Evolutionary conservation across 2,329 filamentous ascomycete species (phyloP), one percentile per base, ranked within the genome.

Genomic region (Laburnicola sp.): DNA sequence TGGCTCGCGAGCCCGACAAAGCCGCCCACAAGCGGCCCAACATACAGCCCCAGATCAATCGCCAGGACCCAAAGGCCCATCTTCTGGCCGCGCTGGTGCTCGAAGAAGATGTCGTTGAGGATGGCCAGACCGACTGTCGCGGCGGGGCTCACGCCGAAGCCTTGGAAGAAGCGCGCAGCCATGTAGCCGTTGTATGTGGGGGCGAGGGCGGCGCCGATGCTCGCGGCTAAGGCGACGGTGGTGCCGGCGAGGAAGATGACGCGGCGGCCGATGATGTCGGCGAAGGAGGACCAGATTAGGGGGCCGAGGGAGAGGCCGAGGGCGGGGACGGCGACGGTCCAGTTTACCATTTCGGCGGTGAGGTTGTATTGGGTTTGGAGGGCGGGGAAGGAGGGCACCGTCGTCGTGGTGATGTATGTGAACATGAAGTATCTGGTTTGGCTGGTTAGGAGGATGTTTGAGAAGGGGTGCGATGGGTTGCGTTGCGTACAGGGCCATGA

Each of bases 391-490:
- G 43, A 45, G 22, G 43, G 43, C 3, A 45, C 34, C 11, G 43
- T 45, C 25, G 43, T 45, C 25, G 43, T 45, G 34, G 43, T 45
- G n/a, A 45, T 38, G 25, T 45, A 45, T 6, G 43, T 45, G 34
- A 45, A 45, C 43, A 45, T 45, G 43, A 45, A 45, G 34, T 45
- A 45, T 7, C 43, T 45, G 6, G 6, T n/a, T n/a, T n/a, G n/a
- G n/a, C n/a, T n/a, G n/a, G n/a, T n/a, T n/a, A n/a, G n/a, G n/a
- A n/a, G n/a, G n/a, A n/a, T n/a, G n/a, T n/a, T n/a, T n/a, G n/a
- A n/a, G n/a, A n/a, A n/a, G n/a, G n/a, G n/a, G n/a, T n/a, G n/a
- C n/a, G n/a, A n/a, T n/a, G n/a, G n/a, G 22, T 4, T 11, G 7
- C 8, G 2, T 6, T 2, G 16, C 43, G n/a, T 30, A 45, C 43